Base-by-base conservation (phyloP, 2,329 filamentous ascomycete species). In the Pseudogymnoascus sp. region DNA sequence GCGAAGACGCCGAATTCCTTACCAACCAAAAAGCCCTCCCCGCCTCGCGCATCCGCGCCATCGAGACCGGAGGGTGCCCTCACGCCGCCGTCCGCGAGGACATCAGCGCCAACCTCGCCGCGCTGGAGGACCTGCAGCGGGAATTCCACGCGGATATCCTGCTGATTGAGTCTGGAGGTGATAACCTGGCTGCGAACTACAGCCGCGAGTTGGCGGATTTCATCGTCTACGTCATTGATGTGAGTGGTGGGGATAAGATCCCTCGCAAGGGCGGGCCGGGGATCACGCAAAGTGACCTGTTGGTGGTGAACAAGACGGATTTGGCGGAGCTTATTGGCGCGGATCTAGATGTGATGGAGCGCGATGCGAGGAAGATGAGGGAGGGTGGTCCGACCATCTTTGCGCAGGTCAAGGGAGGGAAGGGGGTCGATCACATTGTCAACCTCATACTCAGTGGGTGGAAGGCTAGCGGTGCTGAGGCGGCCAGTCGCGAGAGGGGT, bases 201-300 rank as follows among this genome's bases (percentile, higher is more conserved):
- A 90, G 86, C 63, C 84, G 95, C 64, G 95, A 99, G 77, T 81
- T 99, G 68, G 95, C 95, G 1, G 95, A 99, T 76, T 99, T 90
- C 75, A 99, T 99, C 77, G 88, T 99, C 77, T 99, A 99, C 75
- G 95, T 99, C 31, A 97, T 99, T 70, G 95, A 99, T 76, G 95
- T 99, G 17, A 90, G 88, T 63, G 95, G 95, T 21, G 95, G 95
- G 11, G 95, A 99, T 77, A 99, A 99, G 83, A 88, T 99, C 60
- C 95, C 95, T 0, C 80, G 95, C 29, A 99, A 99, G 79, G 95
- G 95, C 29, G 95, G 95, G 0, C 95, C 95, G 0, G 95, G 95
- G 1, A 99, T 99, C 74, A 99, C 95, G 4, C 93, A 97, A 78
- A 95, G 90, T 70, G 95, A 99, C 73, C 75, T 99, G 75, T 77